A percentile compares a stretch with the other conserved stretches of the same genome.
Evolutionary conservation across 176 grass and related monocot species (phyloP).

Genomic region (Ananas comosus): DNA sequence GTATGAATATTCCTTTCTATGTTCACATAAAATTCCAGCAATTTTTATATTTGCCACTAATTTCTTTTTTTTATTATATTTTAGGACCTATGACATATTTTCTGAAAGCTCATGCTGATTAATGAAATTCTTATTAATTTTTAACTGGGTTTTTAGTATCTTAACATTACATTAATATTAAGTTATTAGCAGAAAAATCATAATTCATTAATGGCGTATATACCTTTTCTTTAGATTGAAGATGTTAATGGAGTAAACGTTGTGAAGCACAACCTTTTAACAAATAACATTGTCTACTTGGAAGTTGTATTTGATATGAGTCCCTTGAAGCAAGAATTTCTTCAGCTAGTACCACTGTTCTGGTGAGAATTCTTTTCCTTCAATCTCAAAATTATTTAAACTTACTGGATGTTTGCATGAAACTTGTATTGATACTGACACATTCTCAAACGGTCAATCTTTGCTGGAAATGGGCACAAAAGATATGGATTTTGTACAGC

Average conservation of each 20-base stretch:
- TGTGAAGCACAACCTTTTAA: conserved; percentile 98
- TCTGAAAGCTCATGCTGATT: too few species aligned
- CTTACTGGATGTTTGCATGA: not conserved
- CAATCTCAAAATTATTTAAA: not conserved
- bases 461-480: conserved; percentile 98
- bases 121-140: too few species aligned
- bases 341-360: conserved; percentile 94
- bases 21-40: too few species aligned
- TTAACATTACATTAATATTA: not conserved
- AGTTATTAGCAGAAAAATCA: not conserved
- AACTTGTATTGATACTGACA: conserved; percentile 9
- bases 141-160: too few species aligned
- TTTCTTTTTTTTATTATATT: not conserved
- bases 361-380: conserved; percentile 46
- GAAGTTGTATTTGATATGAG: too few species aligned
- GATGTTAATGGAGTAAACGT: conserved; percentile 88
- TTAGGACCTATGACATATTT: too few species aligned
- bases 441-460: conserved; percentile 48
- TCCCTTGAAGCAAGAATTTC: too few species aligned
- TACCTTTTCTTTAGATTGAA: conserved; percentile 39
- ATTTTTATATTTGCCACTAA: not conserved
- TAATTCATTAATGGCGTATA: too few species aligned
- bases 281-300: too few species aligned
- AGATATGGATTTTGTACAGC: conserved; percentile 99
- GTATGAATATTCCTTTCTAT: conserved; percentile 26